phyloP scores from a whole-genome alignment of 371 early-diverging fungal species.

The Mortierella polycephala region DNA sequence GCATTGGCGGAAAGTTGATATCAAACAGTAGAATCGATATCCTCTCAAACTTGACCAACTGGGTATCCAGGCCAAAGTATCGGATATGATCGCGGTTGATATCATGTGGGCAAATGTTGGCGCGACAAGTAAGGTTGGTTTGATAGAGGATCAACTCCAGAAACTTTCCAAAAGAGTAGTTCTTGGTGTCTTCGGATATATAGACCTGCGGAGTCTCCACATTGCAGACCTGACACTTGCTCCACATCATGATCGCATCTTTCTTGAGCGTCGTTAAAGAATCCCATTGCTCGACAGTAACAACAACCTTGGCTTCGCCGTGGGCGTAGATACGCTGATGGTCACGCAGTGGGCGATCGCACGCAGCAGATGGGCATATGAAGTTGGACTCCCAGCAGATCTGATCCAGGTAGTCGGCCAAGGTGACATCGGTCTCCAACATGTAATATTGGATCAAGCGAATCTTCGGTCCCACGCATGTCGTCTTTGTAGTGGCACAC shows the following conservation, averaged over 20 bases:
- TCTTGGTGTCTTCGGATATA: constrained; percentile 89
- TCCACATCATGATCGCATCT: constrained; percentile 87
- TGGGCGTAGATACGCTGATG: constrained; percentile 91
- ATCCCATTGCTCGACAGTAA: constrained; percentile 76
- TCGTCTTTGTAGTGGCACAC: constrained; percentile 69
- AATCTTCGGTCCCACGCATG: constrained; percentile 80
- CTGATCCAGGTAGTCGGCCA: constrained; percentile 89
- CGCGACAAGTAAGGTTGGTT: constrained; percentile 71
- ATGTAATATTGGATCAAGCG: constrained; percentile 85
- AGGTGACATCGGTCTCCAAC: constrained; percentile 78
- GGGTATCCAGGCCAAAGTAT: constrained; percentile 78
- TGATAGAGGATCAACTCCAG: constrained; percentile 90
- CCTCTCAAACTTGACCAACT: constrained; percentile 81
- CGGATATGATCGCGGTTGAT: constrained; percentile 82
- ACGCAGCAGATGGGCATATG: constrained; percentile 75
- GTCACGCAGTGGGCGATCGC: constrained; percentile 74
- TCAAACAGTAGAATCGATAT: constrained; percentile 81
- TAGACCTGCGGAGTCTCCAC: constrained; percentile 76
- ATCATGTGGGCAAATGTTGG: constrained; percentile 85
- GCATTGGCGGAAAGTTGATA: constrained; percentile 83
- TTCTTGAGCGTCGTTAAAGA: constrained; percentile 70
- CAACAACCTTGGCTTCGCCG: constrained; percentile 78
- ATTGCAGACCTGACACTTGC: constrained; percentile 79
- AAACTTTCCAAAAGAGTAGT: constrained; percentile 95
- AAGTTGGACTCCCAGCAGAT: constrained; percentile 75